These are phyloP conservation scores for Glutinoglossum americanum DNA, from an alignment of 495 filamentous ascomycete species.

Conservation along the genomic window DNA sequence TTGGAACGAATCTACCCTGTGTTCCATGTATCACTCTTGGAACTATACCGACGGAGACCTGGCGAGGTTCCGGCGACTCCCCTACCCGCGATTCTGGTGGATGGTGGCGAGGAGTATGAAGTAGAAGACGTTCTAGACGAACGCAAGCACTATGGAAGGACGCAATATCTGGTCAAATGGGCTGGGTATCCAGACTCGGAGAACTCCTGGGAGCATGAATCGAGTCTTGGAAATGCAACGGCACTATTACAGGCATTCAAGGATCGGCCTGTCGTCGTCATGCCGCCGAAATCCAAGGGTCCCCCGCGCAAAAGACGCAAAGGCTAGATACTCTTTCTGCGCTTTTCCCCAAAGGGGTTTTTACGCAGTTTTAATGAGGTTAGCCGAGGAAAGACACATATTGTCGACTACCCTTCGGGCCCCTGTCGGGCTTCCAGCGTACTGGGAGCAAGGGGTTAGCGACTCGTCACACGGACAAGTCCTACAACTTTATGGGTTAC, in stretches of 20 bases:
- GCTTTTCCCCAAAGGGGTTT: too few relatives aligned
- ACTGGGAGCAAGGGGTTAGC: too few relatives aligned
- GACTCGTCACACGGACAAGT: too few relatives aligned
- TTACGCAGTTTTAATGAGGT: too few relatives aligned
- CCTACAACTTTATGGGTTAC: too few relatives aligned
- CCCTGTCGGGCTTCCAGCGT: too few relatives aligned
- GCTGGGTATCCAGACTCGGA: not conserved
- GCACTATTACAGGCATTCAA: not conserved
- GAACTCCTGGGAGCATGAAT: not conserved
- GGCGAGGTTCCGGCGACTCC: not conserved
- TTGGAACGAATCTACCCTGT: not conserved
- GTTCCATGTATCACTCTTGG: constrained; percentile 4
- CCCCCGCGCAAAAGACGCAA: too few relatives aligned
- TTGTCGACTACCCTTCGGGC: too few relatives aligned
- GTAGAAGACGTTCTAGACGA: not conserved
- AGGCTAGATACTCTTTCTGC: too few relatives aligned
- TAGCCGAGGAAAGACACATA: too few relatives aligned
- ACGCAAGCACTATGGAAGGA: not conserved
- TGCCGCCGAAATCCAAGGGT: too few relatives aligned
- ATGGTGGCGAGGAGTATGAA: not conserved
- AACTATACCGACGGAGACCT: not conserved
- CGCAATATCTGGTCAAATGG: not conserved
- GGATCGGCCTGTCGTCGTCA: not conserved
- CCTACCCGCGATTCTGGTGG: not conserved
- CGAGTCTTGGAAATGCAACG: not conserved